Evolutionary conservation across 2,329 filamentous ascomycete genomes (phyloP).

Genomic region (Phialemoniopsis sp.): DNA sequence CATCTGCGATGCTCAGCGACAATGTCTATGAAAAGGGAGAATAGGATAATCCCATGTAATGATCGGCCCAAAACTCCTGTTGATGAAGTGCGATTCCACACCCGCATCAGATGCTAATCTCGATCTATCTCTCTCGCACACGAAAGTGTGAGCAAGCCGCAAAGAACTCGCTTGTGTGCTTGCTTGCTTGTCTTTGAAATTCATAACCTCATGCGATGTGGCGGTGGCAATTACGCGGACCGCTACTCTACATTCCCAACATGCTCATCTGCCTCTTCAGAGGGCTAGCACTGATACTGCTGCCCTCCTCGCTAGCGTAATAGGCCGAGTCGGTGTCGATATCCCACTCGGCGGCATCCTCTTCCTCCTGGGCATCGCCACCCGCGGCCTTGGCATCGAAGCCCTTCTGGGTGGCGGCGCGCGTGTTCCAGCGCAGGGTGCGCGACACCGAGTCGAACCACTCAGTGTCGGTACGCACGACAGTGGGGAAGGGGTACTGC

Average conservation of each 20-base stretch:
- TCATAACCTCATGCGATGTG: no score
- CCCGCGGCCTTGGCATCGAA: conserved; percentile 56
- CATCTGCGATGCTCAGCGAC: no score
- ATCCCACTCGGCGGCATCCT: conserved; percentile 72
- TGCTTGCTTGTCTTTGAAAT: no score
- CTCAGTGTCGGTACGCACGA: conserved; percentile 82
- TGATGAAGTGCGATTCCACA: no score
- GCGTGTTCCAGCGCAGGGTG: conserved; percentile 91
- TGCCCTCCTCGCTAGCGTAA: conserved; percentile 67
- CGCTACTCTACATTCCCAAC: conserved; percentile 48
- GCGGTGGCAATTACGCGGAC: no score
- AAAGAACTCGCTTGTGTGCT: no score
- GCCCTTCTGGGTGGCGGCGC: conserved; percentile 86
- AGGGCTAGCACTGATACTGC: conserved; percentile 60
- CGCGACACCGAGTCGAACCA: conserved; percentile 97
- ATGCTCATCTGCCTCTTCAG: conserved; percentile 71
- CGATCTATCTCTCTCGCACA: no score
- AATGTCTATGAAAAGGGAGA: background rate
- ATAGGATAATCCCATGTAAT: background rate
- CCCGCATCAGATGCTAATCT: no score
- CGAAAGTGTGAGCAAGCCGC: no score
- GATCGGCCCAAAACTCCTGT: no score
- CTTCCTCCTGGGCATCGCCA: conserved; percentile 41
- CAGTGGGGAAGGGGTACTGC: conserved; percentile 95
- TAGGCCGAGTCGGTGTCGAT: conserved; percentile 84